These are phyloP conservation scores for Cladosporium cucumerinum DNA, from an alignment of 2,329 filamentous ascomycete species.

Conservation along the genomic window DNA sequence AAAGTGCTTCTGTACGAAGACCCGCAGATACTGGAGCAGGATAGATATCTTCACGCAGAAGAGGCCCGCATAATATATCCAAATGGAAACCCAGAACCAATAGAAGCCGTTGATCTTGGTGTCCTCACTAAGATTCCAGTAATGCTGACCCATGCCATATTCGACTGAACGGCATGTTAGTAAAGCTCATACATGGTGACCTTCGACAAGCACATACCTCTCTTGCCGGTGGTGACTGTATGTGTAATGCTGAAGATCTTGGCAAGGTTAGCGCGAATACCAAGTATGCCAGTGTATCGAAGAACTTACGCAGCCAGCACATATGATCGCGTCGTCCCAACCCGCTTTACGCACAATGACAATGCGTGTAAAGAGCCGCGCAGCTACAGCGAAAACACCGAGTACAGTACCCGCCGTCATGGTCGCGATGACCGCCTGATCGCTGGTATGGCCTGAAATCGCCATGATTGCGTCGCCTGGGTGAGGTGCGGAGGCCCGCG, in stretches of 20 bases:
- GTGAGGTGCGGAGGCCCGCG: conserved; percentile 7
- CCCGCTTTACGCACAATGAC: conserved; percentile 19
- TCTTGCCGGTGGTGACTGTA: conserved; percentile 5
- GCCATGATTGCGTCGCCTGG: conserved; percentile 13
- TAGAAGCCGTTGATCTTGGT: conserved; percentile 16
- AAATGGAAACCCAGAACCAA: conserved; percentile 23
- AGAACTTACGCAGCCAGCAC: conserved; percentile 13
- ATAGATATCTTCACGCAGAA: conserved; percentile 25
- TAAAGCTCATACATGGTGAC: neutral
- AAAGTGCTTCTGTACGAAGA: conserved; percentile 21
- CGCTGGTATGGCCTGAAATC: conserved; percentile 26
- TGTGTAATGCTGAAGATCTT: conserved; percentile 11
- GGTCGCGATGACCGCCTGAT: conserved; percentile 26
- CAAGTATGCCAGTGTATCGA: neutral
- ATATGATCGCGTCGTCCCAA: conserved; percentile 21
- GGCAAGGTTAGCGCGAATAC: neutral
- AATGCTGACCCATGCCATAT: conserved; percentile 24
- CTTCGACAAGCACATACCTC: neutral
- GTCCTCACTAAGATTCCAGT: conserved; percentile 10
- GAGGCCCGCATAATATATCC: conserved; percentile 20
- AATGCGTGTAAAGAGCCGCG: conserved; percentile 25
- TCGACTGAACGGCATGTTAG: conserved; percentile 14
- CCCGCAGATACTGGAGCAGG: conserved; percentile 24
- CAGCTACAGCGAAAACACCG: conserved; percentile 22
- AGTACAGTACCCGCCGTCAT: conserved; percentile 27